Conservation (phyloP, 495 filamentous ascomycete genomes). For the Xylaria telfairii region DNA sequence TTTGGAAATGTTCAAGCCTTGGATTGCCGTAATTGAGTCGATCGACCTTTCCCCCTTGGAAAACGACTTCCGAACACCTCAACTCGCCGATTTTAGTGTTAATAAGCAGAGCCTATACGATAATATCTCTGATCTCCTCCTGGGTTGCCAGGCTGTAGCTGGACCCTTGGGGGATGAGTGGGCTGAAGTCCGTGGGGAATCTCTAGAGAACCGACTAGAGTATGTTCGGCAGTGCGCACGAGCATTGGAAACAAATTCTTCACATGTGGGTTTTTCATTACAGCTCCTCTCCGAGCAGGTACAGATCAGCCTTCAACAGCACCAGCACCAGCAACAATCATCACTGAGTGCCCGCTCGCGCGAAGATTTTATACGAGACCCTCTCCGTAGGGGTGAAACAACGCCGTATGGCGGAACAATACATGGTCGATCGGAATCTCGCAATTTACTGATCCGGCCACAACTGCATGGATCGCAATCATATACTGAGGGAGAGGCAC, state of each 20-base stretch:
- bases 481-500: slow-evolving; percentile 68
- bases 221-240: slow-evolving; percentile 75
- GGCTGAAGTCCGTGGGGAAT: slow-evolving; percentile 87
- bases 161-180: slow-evolving; percentile 94
- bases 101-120: slow-evolving; percentile 95
- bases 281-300: slow-evolving; percentile 86
- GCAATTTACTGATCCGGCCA: slow-evolving; percentile 43
- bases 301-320: slow-evolving; percentile 52
- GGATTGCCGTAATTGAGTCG: slow-evolving; percentile 85
- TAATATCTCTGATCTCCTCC: slow-evolving; percentile 83
- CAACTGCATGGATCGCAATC: slow-evolving; percentile 64
- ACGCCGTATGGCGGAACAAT: slow-evolving; percentile 42
- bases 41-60: slow-evolving; percentile 80
- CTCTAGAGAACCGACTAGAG: slow-evolving; percentile 86
- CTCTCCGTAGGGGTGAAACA: slow-evolving; percentile 51
- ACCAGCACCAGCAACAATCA: slow-evolving; percentile 16
- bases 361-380: slow-evolving; percentile 48
- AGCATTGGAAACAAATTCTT: slow-evolving; percentile 83
- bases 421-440: slow-evolving; percentile 57
- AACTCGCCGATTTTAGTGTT: slow-evolving; percentile 82
- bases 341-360: slow-evolving; percentile 45
- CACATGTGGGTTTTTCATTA: slow-evolving; percentile 85
- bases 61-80: slow-evolving; percentile 79
- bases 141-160: slow-evolving; percentile 85
- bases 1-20: slow-evolving; percentile 83